Conservation (phyloP, 73 alveolate species). For the Effrenium voratum region DNA sequence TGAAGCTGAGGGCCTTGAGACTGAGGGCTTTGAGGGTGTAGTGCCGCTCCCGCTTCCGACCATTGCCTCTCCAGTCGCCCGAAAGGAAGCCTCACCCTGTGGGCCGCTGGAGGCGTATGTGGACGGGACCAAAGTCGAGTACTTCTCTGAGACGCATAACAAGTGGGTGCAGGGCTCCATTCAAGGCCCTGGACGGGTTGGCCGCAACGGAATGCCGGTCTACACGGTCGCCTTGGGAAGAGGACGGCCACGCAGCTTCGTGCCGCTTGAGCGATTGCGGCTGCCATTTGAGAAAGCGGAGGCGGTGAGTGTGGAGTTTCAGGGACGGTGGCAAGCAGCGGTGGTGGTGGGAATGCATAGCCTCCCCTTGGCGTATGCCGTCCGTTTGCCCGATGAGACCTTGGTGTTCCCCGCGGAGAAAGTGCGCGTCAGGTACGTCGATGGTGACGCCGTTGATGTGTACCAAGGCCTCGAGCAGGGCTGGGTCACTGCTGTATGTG, state of each 20-base stretch:
- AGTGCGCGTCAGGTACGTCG: not conserved
- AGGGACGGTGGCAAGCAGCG: not conserved
- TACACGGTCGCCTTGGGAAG: conserved; percentile 10
- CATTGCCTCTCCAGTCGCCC: too few relatives aligned
- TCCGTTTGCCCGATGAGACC: not conserved
- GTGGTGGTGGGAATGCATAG: not conserved
- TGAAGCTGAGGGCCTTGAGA: too few relatives aligned
- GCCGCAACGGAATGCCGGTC: not conserved
- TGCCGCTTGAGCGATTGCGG: not conserved
- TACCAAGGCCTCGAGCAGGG: not conserved
- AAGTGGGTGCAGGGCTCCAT: conserved; percentile 5
- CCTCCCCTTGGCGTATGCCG: not conserved
- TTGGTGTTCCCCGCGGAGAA: not conserved
- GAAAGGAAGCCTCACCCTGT: too few relatives aligned
- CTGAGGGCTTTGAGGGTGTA: too few relatives aligned
- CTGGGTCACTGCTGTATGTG: too few relatives aligned
- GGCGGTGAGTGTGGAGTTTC: not conserved
- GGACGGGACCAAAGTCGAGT: not conserved
- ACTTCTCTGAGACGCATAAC: conserved; percentile 26
- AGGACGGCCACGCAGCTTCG: not conserved
- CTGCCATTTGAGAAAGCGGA: not conserved
- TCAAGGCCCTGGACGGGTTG: not conserved
- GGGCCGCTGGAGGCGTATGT: not conserved
- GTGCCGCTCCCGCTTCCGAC: too few relatives aligned
- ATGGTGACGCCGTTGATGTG: not conserved